These are phyloP conservation scores for Telfairia occidentalis DNA, from an alignment of 331 rosid species.

Conservation along the genomic window DNA sequence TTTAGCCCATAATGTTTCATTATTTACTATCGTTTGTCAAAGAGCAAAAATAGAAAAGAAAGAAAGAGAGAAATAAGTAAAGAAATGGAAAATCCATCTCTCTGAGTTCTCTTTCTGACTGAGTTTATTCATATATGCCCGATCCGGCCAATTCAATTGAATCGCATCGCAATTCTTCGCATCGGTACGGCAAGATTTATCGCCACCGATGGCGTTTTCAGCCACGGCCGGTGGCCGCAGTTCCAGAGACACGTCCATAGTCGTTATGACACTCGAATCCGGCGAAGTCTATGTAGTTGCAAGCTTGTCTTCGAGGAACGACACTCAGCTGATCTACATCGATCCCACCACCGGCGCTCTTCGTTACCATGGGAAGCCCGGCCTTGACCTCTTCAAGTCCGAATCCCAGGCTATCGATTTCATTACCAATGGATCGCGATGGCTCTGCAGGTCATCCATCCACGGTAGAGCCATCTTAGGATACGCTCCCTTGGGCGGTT, in stretches of 20 bases:
- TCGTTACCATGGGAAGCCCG: conserved; percentile 38
- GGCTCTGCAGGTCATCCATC: conserved; percentile 32
- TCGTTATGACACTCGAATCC: conserved; percentile 62
- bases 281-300: conserved; percentile 63
- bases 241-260: conserved; percentile 53
- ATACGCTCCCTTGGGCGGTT: conserved; percentile 69
- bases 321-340: conserved; percentile 65
- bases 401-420: conserved; percentile 60
- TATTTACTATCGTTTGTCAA: too few relatives aligned
- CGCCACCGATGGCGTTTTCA: conserved; percentile 11
- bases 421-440: conserved; percentile 53
- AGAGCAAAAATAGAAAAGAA: neutral
- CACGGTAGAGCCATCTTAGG: conserved; percentile 69
- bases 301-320: conserved; percentile 46
- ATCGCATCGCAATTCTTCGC: neutral
- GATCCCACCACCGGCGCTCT: conserved; percentile 96
- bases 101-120: neutral
- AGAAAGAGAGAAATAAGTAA: neutral
- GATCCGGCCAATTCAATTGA: conserved; percentile 8
- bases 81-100: neutral
- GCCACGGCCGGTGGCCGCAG: conserved; percentile 11
- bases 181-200: neutral
- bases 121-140: neutral
- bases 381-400: conserved; percentile 59
- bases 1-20: too few relatives aligned